Evolutionary conservation across 2,329 filamentous ascomycete genomes (phyloP).

Genomic region (Alternaria consortialis): DNA sequence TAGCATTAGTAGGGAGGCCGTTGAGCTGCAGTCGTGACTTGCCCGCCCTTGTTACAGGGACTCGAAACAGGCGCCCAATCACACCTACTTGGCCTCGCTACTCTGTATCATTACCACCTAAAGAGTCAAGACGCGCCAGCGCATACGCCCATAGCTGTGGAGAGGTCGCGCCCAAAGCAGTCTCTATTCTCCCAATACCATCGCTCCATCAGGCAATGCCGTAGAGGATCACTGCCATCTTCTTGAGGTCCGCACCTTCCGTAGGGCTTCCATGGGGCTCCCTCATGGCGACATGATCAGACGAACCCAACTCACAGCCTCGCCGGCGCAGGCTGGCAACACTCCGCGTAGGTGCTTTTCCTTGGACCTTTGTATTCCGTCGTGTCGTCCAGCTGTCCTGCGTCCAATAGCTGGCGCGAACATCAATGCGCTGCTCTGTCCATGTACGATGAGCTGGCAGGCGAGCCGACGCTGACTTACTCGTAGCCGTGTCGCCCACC

Average conservation of each 20-base stretch:
- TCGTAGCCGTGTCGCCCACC: slow-evolving; percentile 62
- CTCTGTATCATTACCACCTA: slow-evolving; percentile 17
- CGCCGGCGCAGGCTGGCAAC: slow-evolving; percentile 65
- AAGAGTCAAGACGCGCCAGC: slow-evolving; percentile 32
- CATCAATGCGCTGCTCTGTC: slow-evolving; percentile 38
- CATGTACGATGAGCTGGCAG: slow-evolving; percentile 54
- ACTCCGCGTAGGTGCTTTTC: slow-evolving; percentile 65
- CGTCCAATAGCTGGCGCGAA: slow-evolving; percentile 40
- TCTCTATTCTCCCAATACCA: slow-evolving; percentile 26
- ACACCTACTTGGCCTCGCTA: slow-evolving; percentile 19
- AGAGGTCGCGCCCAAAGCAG: slow-evolving; percentile 30
- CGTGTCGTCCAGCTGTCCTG: slow-evolving; percentile 12
- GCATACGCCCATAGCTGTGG: slow-evolving; percentile 29
- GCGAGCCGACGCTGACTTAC: slow-evolving; percentile 42
- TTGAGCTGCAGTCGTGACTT: slow-evolving; percentile 21
- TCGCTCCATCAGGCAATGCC: slow-evolving; percentile 30
- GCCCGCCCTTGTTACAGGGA: slow-evolving; percentile 8
- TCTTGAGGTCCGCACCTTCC: slow-evolving; percentile 12
- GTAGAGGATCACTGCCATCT: slow-evolving; percentile 21
- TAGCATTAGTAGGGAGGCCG: not conserved
- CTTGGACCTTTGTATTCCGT: not conserved
- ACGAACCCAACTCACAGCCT: slow-evolving; percentile 52
- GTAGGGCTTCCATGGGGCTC: slow-evolving; percentile 20
- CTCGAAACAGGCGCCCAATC: slow-evolving; percentile 25
- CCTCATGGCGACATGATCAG: slow-evolving; percentile 47